These are phyloP conservation scores for Groenewaldozyma tartarivorans DNA, from an alignment of 805 yeast species.

Conservation along the genomic window DNA sequence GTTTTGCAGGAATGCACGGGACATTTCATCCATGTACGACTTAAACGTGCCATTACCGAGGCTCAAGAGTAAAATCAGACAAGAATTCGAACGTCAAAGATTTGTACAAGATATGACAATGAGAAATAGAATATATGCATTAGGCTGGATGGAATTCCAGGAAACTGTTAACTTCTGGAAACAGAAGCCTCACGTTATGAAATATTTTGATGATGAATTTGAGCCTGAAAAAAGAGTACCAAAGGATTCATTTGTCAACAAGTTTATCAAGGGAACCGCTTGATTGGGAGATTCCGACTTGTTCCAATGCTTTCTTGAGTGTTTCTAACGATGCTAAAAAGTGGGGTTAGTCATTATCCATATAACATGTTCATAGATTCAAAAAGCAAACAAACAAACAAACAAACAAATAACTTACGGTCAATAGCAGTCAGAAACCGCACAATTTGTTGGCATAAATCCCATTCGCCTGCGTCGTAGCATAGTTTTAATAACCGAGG, in stretches of 20 bases:
- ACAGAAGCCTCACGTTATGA: conserved; percentile 75
- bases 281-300: conserved; percentile 5
- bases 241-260: conserved; percentile 57
- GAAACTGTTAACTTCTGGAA: conserved; percentile 86
- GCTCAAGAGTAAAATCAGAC: conserved; percentile 76
- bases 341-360: background rate
- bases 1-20: conserved; percentile 41
- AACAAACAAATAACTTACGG: conserved; percentile 8
- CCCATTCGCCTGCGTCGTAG: conserved; percentile 24
- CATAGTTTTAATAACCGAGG: conserved; percentile 27
- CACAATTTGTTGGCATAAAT: conserved; percentile 30
- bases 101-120: conserved; percentile 58
- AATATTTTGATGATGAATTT: conserved; percentile 64
- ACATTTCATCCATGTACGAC: conserved; percentile 22
- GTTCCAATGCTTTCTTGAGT: conserved; percentile 3
- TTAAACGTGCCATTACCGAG: conserved; percentile 57
- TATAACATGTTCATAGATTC: no score
- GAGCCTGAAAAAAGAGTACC: conserved; percentile 41
- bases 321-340: conserved; percentile 1
- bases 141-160: conserved; percentile 87
- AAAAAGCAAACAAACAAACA: background rate
- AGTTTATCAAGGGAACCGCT: conserved; percentile 36
- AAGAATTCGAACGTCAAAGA: conserved; percentile 80
- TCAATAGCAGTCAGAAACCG: conserved; percentile 32
- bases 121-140: conserved; percentile 59